These are phyloP conservation scores for Pseudodiploospora longispora DNA, from an alignment of 2,329 filamentous ascomycete genomes.

Conservation along the genomic window DNA sequence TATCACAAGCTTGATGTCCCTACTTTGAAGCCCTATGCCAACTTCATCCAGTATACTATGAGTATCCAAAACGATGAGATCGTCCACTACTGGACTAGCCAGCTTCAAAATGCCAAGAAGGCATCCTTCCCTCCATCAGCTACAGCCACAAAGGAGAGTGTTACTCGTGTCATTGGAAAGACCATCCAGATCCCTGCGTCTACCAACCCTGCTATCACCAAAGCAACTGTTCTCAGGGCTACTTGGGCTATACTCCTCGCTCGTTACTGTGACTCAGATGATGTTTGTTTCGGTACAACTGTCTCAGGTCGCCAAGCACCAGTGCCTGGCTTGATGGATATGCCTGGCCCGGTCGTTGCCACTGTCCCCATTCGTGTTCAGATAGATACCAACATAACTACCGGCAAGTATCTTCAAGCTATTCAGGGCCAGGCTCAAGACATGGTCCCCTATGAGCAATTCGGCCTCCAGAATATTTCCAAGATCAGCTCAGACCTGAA, in stretches of 20 bases:
- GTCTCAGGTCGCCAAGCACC: conserved; percentile 10
- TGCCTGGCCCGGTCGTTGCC: conserved; percentile 7
- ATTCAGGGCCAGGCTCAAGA: conserved; percentile 17
- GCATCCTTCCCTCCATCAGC: conserved; percentile 9
- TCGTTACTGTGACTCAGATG: conserved; percentile 5
- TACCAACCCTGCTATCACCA: conserved; percentile 6
- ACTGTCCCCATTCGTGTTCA: conserved; percentile 4
- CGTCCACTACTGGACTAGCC: conserved; percentile 4
- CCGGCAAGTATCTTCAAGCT: conserved; percentile 6
- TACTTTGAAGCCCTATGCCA: conserved; percentile 6
- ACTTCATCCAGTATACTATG: conserved; percentile 4
- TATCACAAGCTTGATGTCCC: conserved; percentile 9
- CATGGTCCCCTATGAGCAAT: conserved; percentile 17
- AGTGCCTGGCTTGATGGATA: conserved; percentile 4
- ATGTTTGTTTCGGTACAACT: conserved; percentile 14
- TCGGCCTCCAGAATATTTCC: conserved; percentile 21
- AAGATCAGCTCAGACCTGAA: conserved; percentile 7
- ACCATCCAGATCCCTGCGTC: neutral
- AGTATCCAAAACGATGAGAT: conserved; percentile 1
- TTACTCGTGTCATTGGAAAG: neutral
- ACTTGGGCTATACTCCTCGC: conserved; percentile 15
- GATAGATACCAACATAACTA: conserved; percentile 1
- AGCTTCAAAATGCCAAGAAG: neutral
- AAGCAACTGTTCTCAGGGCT: conserved; percentile 12
- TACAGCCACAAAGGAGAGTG: neutral